These are phyloP conservation scores for Xylariaceae sp. DNA, from an alignment of 2,329 filamentous ascomycete genomes.

Conservation along the genomic window DNA sequence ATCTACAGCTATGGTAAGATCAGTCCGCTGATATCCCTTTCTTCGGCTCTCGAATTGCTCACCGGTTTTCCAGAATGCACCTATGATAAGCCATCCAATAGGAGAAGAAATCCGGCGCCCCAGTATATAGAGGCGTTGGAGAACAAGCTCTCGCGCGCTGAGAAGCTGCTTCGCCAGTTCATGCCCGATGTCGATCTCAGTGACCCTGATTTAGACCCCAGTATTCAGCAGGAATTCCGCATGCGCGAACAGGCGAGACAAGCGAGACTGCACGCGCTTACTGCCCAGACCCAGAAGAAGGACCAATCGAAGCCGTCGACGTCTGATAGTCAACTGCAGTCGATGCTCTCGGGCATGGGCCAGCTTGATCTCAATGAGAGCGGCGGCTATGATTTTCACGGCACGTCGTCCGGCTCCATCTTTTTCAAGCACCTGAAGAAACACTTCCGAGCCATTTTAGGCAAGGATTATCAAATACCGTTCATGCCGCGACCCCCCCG, in stretches of 20 bases:
- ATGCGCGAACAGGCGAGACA: conserved; percentile 48
- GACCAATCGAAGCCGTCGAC: conserved; percentile 29
- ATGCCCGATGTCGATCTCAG: conserved; percentile 80
- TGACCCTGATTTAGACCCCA: conserved; percentile 75
- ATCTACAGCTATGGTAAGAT: conserved; percentile 90
- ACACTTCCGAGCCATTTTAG: conserved; percentile 74
- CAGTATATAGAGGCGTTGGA: conserved; percentile 92
- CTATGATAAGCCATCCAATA: conserved; percentile 91
- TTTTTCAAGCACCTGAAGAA: conserved; percentile 85
- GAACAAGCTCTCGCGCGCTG: conserved; percentile 73
- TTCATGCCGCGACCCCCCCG: conserved; percentile 50
- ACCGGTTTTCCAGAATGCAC: conserved; percentile 64
- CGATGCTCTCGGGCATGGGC: conserved; percentile 91
- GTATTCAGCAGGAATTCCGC: conserved; percentile 64
- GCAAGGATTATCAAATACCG: conserved; percentile 54
- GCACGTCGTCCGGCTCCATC: conserved; percentile 83
- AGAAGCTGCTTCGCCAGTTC: conserved; percentile 70
- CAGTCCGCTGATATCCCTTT: conserved; percentile 1
- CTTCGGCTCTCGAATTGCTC: conserved; percentile 21
- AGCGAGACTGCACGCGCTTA: no score
- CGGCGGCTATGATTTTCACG: conserved; percentile 92
- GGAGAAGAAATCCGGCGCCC: conserved; percentile 81
- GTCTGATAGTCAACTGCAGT: conserved; percentile 70
- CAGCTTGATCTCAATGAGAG: conserved; percentile 87
- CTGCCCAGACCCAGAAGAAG: conserved; percentile 37